These are phyloP conservation scores for Candida sp. DNA, from an alignment of 1,139 yeast species.

Conservation along the genomic window DNA sequence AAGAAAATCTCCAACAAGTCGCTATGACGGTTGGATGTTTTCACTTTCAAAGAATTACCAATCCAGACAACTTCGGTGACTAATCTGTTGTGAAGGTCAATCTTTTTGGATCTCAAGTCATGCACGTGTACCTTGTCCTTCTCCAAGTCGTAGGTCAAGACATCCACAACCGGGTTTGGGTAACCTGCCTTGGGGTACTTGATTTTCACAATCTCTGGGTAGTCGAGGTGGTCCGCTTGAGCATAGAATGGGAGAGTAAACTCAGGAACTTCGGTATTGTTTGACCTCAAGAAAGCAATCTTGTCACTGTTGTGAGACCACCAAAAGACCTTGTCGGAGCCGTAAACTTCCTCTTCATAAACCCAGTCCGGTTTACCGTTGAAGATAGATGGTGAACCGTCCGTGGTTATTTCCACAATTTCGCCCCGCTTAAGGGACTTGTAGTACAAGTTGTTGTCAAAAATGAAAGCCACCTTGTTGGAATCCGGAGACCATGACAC, in stretches of 20 bases:
- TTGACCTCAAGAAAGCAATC: slow-evolving; percentile 49
- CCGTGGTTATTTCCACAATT: slow-evolving; percentile 57
- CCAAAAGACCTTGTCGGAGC: slow-evolving; percentile 55
- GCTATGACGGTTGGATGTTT: slow-evolving; percentile 49
- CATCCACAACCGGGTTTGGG: slow-evolving; percentile 45
- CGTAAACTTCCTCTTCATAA: slow-evolving; percentile 86
- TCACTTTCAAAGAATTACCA: slow-evolving; percentile 36
- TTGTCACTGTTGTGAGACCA: slow-evolving; percentile 61
- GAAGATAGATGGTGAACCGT: slow-evolving; percentile 68
- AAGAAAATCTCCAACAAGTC: slow-evolving; percentile 45
- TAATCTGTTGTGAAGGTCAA: slow-evolving; percentile 27
- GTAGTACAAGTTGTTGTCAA: slow-evolving; percentile 62
- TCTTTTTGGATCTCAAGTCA: slow-evolving; percentile 25
- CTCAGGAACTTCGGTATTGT: slow-evolving; percentile 57
- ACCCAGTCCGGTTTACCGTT: slow-evolving; percentile 98
- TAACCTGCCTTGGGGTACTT: slow-evolving; percentile 54
- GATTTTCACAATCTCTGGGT: slow-evolving; percentile 41
- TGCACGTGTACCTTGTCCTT: slow-evolving; percentile 18
- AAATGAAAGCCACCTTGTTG: slow-evolving; percentile 66
- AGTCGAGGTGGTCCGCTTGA: slow-evolving; percentile 42
- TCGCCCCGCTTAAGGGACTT: slow-evolving; percentile 21
- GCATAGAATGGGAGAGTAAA: slow-evolving; percentile 58
- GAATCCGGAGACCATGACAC: slow-evolving; percentile 83
- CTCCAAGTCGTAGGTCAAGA: slow-evolving; percentile 36
- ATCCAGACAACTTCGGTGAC: slow-evolving; percentile 52